Base-by-base conservation (phyloP, 129 eudicot species). In the sunflower (Helianthus annuus) region DNA sequence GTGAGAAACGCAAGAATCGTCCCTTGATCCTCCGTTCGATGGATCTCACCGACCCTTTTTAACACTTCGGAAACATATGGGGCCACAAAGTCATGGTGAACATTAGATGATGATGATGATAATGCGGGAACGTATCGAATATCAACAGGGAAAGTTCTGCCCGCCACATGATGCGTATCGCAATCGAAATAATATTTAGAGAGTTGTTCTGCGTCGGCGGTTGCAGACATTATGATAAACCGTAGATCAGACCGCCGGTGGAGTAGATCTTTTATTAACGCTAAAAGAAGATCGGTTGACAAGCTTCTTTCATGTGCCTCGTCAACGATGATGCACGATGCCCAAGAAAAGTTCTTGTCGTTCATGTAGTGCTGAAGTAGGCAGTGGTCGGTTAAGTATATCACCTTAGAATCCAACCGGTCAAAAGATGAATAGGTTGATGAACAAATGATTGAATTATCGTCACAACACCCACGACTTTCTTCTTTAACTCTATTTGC, bases 301-400 rank as follows among this genome's bases (percentile, higher is more conserved):
- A 94, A 72, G 83, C 96, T 90, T 77, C 98, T 84, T 84, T 94
- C 98, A 78, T 94, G 98, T 68, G 98, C 98, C 77, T 94, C 98
- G 6, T 94, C 98, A 69, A 94, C 85, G 45, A 94, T 80, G 64
- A 94, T 86, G 85, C 98, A 94, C 10, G 98, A 94, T 15, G 86
- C 71, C 80, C 80, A 69, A 34, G 90, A 82, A 15, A 94, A 75
- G 14, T 74, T 82, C 83, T 80, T 78, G 72, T 90, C 96, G 7
- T 71, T 83, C 90, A 94, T 81, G 82, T 83, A 94, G 63, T 88
- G 93, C 83, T 87, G 98, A 77, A 94, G 80, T 61, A 94, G 73
- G 82, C 98, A 90, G 85, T 94, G 96, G 55, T 94, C 98, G 13
- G 98, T 94, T 87, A 82, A 90, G 78, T 82, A 94, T 39, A 81